Base-by-base conservation (phyloP, 2,329 filamentous ascomycete genomes). In the Amphichorda felina region DNA sequence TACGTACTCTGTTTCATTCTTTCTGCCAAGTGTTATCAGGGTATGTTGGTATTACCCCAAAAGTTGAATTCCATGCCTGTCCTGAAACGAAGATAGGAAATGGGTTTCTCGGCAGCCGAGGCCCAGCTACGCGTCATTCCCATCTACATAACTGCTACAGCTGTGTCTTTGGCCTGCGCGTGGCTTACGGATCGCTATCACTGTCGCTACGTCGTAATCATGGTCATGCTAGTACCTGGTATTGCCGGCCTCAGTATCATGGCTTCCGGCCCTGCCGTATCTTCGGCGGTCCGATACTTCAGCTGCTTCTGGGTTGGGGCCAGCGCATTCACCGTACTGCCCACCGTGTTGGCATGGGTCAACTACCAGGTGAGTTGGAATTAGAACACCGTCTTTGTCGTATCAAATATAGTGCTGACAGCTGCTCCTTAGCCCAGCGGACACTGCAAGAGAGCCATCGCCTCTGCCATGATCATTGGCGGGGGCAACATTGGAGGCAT, bases 1-100 rank as follows among this genome's bases (percentile, higher is more conserved):
- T 10, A 31, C 30, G 11, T 31, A 31, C 30, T 31, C 30, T 10
- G 14, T 31, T n/a, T 31, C 30, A n/a, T 31, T 31, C 30, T 31
- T 31, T 31, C 13, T 31, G 30, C 30, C 30, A 17, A 31, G n/a
- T 14, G 30, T 31, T 16, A 31, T 31, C 30, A n/a, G 30, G 30
- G 30, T 31, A 31, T 16, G 8, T 17, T 19, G n/a, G n/a, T n/a
- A n/a, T n/a, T n/a, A n/a, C n/a, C n/a, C n/a, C n/a, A n/a, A n/a
- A n/a, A n/a, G n/a, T n/a, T n/a, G n/a, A n/a, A n/a, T n/a, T n/a
- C n/a, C n/a, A n/a, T n/a, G n/a, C n/a, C n/a, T n/a, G n/a, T n/a
- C n/a, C n/a, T n/a, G n/a, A n/a, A n/a, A n/a, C n/a, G n/a, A n/a
- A n/a, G 15, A 28, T n/a, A 31, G 30, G 30, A 31, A 16, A 11